A percentile compares a stretch with the other conserved stretches of the same genome.
These are phyloP conservation scores for Cornus suecica DNA, from an alignment of 148 eudicot genomes.

Conservation along the genomic window DNA sequence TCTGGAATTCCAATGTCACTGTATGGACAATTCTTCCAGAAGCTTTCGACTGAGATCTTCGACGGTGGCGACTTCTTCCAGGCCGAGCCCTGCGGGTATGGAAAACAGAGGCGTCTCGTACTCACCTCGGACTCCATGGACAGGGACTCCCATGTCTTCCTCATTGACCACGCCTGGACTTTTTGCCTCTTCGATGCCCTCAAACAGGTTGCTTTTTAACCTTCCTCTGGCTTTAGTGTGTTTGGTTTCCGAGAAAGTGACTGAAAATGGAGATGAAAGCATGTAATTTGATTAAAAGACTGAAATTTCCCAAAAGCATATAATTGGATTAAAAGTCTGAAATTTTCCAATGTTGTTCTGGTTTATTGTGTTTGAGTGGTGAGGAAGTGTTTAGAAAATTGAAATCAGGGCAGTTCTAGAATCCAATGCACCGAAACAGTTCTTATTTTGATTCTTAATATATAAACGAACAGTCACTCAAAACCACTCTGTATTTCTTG, in stretches of 20 bases:
- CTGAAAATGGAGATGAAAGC: not conserved
- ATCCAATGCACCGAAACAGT: not conserved
- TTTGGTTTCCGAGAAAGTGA: not conserved
- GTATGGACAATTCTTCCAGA: conserved; percentile 56
- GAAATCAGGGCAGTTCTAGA: too few species aligned
- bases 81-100: conserved; percentile 69
- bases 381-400: too few species aligned
- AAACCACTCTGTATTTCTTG: not conserved
- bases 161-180: conserved; percentile 95
- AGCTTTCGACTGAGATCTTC: conserved; percentile 67
- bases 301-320: not conserved
- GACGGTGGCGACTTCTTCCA: conserved; percentile 82
- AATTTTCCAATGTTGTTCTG: not conserved
- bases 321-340: not conserved
- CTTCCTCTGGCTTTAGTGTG: not conserved
- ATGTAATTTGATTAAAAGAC: not conserved
- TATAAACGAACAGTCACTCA: not conserved
- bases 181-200: conserved; percentile 87
- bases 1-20: conserved; percentile 64
- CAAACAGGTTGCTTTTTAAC: conserved; percentile 50
- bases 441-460: too few species aligned
- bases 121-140: conserved; percentile 36
- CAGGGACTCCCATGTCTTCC: conserved; percentile 60
- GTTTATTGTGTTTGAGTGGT: not conserved
- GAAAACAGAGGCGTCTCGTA: conserved; percentile 68